Evolutionary conservation across 2,329 filamentous ascomycete genomes (phyloP).

Genomic region (Aspergillus proliferans): DNA sequence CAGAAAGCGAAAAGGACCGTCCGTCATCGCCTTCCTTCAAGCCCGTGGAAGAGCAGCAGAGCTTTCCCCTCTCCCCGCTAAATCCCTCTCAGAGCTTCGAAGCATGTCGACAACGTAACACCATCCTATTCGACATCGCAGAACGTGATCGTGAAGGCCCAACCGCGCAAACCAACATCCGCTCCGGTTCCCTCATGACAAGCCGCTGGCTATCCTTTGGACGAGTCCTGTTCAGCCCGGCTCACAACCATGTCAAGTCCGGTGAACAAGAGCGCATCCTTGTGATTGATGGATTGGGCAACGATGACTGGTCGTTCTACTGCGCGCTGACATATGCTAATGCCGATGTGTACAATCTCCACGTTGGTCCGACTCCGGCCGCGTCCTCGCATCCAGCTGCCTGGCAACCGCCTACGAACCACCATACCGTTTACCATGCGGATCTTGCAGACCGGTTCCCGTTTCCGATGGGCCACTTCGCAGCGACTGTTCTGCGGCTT

Average conservation of each 20-base stretch:
- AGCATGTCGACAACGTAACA: slow-evolving; percentile 27
- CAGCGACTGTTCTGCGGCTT: slow-evolving; percentile 42
- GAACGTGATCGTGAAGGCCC: slow-evolving; percentile 38
- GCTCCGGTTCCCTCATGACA: slow-evolving; percentile 47
- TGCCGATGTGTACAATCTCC: slow-evolving; percentile 41
- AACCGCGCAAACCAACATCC: slow-evolving; percentile 40
- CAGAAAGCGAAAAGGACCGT: neutral
- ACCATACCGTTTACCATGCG: slow-evolving; percentile 38
- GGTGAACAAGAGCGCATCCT: slow-evolving; percentile 39
- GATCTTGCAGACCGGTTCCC: slow-evolving; percentile 38
- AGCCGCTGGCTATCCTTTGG: slow-evolving; percentile 48
- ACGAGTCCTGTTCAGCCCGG: slow-evolving; percentile 45
- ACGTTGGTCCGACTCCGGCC: slow-evolving; percentile 27
- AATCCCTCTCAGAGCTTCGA: slow-evolving; percentile 19
- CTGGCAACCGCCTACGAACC: slow-evolving; percentile 38
- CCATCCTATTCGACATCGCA: slow-evolving; percentile 32
- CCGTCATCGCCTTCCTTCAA: slow-evolving; percentile 31
- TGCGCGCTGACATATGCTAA: slow-evolving; percentile 44
- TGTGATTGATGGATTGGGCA: slow-evolving; percentile 46
- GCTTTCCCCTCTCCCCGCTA: slow-evolving; percentile 20
- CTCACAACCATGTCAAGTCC: slow-evolving; percentile 39
- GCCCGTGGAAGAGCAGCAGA: slow-evolving; percentile 19
- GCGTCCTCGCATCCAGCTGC: slow-evolving; percentile 33
- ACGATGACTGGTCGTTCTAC: slow-evolving; percentile 49
- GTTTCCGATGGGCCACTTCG: slow-evolving; percentile 43